Evolutionary conservation across 192 early-diverging fungal genomes (phyloP).

Genomic region (Rhizophagus clarus): DNA sequence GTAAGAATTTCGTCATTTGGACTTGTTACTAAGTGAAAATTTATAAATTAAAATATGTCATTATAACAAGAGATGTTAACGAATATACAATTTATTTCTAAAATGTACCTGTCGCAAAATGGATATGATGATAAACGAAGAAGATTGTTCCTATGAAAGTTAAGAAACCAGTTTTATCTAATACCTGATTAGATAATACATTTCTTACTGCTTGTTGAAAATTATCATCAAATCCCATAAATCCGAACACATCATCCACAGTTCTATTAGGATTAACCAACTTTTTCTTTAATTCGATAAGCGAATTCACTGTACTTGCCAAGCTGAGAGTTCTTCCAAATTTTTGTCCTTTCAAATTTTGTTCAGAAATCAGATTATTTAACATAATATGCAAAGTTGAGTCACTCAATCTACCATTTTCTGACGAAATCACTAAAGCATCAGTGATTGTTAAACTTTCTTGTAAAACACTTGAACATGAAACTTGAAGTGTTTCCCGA

Average conservation of each 20-base stretch:
- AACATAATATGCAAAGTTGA: neutral
- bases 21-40: neutral
- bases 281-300: neutral
- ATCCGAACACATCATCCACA: neutral
- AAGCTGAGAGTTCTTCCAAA: neutral
- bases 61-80: too few relatives aligned
- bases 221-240: conserved; percentile 14
- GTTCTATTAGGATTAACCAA: neutral
- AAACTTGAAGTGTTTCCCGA: neutral
- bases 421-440: neutral
- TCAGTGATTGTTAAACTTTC: neutral
- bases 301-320: neutral
- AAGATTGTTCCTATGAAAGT: neutral
- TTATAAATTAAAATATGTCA: neutral
- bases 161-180: neutral
- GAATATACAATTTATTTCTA: neutral
- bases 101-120: conserved; percentile 4
- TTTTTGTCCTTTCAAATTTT: neutral
- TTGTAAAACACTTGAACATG: neutral
- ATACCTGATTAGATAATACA: neutral
- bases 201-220: neutral
- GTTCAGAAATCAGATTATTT: neutral
- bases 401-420: neutral
- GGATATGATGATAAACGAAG: conserved; percentile 1
- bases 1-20: neutral